A percentile compares a stretch with the other conserved stretches of the same genome.
These are phyloP conservation scores for Podospora tetraspora DNA, from an alignment of 495 filamentous ascomycete species.

Conservation along the genomic window DNA sequence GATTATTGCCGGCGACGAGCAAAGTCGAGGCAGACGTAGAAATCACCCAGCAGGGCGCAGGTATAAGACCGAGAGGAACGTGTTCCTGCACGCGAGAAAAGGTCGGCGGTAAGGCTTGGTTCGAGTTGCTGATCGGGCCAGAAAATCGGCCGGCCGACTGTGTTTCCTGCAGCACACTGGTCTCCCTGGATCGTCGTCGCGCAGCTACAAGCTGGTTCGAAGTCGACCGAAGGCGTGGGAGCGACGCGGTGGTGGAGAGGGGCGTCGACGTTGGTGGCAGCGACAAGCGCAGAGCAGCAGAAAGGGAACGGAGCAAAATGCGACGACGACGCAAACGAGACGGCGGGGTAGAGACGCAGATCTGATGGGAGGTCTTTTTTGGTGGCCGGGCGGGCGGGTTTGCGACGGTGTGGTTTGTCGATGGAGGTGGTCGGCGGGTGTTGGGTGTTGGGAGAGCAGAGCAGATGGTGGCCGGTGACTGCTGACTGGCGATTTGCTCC, in stretches of 20 bases:
- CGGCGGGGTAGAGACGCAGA: conserved; percentile 12
- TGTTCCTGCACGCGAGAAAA: background rate
- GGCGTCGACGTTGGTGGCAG: background rate
- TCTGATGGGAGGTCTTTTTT: conserved; percentile 8
- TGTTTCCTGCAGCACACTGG: conserved; percentile 9
- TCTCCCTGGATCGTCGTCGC: conserved; percentile 19
- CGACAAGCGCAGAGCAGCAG: background rate
- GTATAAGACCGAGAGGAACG: background rate
- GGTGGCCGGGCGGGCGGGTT: conserved; percentile 12
- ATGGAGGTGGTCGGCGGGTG: background rate
- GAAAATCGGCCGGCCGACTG: conserved; percentile 3
- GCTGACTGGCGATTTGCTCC: conserved; percentile 14
- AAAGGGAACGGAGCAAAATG: conserved; percentile 1
- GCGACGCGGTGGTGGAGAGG: background rate
- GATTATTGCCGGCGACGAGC: conserved; percentile 3
- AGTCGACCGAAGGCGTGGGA: background rate
- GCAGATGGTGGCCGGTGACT: background rate
- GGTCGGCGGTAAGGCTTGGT: conserved; percentile 1
- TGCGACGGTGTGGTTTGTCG: conserved; percentile 25
- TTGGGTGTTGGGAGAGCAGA: background rate
- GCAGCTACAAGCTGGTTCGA: conserved; percentile 20
- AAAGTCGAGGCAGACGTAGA: conserved; percentile 1
- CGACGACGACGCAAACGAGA: conserved; percentile 1
- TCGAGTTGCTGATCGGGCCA: background rate
- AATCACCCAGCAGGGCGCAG: background rate